Conservation (phyloP, 768 basidiomycete genomes). For the Rhodotorula kratochvilovae region DNA sequence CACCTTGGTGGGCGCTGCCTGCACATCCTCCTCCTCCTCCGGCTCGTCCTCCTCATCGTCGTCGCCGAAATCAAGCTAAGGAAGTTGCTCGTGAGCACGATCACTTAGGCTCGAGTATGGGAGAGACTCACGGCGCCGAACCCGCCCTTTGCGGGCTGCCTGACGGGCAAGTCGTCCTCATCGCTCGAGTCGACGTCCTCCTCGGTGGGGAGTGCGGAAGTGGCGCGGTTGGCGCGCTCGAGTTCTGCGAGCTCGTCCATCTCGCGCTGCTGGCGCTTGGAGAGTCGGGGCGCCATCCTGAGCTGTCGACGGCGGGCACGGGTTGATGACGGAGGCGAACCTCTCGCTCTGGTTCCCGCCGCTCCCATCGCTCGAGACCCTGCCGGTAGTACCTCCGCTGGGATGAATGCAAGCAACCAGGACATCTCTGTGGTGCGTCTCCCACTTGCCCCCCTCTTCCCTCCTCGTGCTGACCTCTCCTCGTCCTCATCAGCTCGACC, state of each 20-base stretch:
- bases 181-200: constrained; percentile 27
- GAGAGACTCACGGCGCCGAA: constrained; percentile 44
- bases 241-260: constrained; percentile 47
- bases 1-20: constrained; percentile 9
- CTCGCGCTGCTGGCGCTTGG: constrained; percentile 48
- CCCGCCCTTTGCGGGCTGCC: constrained; percentile 13
- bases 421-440: too few species aligned
- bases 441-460: too few species aligned
- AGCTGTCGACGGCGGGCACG: not conserved
- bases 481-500: too few species aligned
- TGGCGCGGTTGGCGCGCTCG: not conserved
- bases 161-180: constrained; percentile 19
- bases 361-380: not conserved
- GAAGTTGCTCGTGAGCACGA: too few species aligned
- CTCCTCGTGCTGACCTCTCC: too few species aligned
- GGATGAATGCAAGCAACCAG: too few species aligned
- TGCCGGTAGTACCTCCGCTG: not conserved
- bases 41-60: constrained; percentile 48
- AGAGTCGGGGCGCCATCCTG: constrained; percentile 41
- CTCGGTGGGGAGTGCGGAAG: not conserved
- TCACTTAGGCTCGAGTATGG: too few species aligned
- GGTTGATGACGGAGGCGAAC: not conserved
- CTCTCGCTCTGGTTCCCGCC: not conserved
- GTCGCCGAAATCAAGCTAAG: constrained; percentile 47
- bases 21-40: constrained; percentile 46